Evolutionary conservation across 345 rosid species (phyloP), one percentile per base, ranked within the genome.

Genomic region (Pelargonium nanum): DNA sequence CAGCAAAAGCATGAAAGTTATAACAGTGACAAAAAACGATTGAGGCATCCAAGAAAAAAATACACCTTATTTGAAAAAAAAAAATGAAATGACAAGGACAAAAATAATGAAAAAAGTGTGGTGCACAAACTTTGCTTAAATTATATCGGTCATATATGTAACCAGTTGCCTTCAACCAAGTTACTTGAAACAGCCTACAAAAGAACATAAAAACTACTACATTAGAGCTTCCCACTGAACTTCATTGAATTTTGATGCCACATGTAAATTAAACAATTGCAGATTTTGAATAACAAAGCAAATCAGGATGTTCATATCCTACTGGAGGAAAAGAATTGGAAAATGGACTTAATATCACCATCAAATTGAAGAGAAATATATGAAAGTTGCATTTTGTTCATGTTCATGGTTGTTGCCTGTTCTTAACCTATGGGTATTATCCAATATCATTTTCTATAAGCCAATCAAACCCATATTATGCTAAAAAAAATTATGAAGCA

Each of bases 141-240:
- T 86, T 74, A 73, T 65, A 72, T 57, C 78, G 70, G 63, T 91
- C 92, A 78, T 91, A 91, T 34, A 81, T 77, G 95, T 86, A 90
- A 73, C 97, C 99, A 30, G 73, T 80, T n/a, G 74, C 69, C 55
- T 80, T 82, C 96, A 83, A 68, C 99, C 96, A 93, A 70, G 90
- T 80, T 53, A 93, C 86, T 86, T 93, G 99, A 70, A 79, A 79
- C 76, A 93, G 85, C 84, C 96, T 93, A 80, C 84, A 86, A 83
- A 78, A 82, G 68, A 78, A 63, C 65, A 75, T 54, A 60, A 68
- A 74, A 57, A 63, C 62, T 58, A 69, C 51, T 66, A 44, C 23
- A 74, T 74, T 74, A 75, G 77, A 59, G 51, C 19, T 53, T 44
- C 2, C 17, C 24, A 50, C 22, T 28, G 24, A 15, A 59, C 40